phyloP scores from a whole-genome alignment of 2,329 filamentous ascomycete genomes.

The Phoma herbarum region DNA sequence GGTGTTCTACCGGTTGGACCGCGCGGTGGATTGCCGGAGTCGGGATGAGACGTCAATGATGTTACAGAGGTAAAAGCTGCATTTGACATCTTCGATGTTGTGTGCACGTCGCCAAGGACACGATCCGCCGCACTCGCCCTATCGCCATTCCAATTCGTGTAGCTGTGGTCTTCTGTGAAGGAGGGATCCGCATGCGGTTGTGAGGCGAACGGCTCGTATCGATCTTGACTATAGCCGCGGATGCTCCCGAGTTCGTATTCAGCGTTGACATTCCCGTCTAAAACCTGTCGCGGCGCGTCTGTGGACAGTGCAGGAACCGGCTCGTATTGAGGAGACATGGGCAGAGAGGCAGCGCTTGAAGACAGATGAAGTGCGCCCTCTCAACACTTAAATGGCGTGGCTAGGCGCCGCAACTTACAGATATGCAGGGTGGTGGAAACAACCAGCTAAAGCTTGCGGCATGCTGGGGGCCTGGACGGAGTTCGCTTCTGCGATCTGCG shows the following conservation, averaged over 20 bases:
- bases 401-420: too few species aligned
- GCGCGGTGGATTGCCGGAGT: too few species aligned
- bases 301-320: neutral
- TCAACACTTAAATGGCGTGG: too few species aligned
- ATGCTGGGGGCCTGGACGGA: too few species aligned
- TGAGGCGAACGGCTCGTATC: conserved; percentile 2
- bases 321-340: conserved; percentile 6
- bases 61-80: neutral
- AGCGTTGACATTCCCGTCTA: neutral
- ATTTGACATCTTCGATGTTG: neutral
- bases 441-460: too few species aligned
- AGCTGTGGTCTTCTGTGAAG: neutral
- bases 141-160: neutral
- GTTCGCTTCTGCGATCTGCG: too few species aligned
- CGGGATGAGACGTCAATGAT: neutral
- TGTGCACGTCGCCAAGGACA: too few species aligned
- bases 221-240: neutral
- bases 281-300: neutral
- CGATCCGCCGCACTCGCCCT: too few species aligned
- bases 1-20: too few species aligned
- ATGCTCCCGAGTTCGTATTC: conserved; percentile 2
- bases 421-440: too few species aligned
- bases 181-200: neutral
- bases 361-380: too few species aligned
- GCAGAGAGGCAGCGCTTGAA: too few species aligned